phyloP scores from a whole-genome alignment of 1,284 basidiomycete species.

The Microbotryum scabiosae region DNA sequence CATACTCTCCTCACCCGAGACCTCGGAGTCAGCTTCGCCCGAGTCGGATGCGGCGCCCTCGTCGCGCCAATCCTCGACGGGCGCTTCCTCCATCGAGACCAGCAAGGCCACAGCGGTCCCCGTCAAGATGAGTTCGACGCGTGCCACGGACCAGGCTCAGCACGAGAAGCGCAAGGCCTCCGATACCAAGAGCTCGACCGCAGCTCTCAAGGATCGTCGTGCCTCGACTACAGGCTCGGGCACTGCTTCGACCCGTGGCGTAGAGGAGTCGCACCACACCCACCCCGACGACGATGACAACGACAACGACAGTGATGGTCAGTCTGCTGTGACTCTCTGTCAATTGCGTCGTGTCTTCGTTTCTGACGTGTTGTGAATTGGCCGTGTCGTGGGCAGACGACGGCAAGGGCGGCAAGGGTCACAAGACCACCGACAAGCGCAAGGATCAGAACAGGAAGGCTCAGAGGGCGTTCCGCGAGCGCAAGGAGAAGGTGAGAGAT shows the following conservation, averaged over 20 bases:
- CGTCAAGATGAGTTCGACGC: not conserved
- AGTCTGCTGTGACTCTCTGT: not conserved
- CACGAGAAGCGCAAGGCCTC: slow-evolving; percentile 1
- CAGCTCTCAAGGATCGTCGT: slow-evolving; percentile 5
- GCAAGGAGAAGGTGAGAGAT: slow-evolving; percentile 31
- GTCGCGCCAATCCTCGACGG: not conserved
- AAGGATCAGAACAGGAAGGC: slow-evolving; percentile 32
- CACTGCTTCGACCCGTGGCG: not conserved
- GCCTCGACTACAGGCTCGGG: not conserved
- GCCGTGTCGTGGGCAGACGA: not conserved
- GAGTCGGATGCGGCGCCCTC: not conserved
- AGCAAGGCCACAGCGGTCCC: not conserved
- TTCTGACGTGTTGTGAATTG: not conserved
- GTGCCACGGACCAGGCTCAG: not conserved
- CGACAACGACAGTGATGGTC: not conserved
- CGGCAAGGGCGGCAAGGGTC: slow-evolving; percentile 9
- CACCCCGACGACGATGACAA: slow-evolving; percentile 1
- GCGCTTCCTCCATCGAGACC: not conserved
- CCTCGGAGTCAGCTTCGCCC: not conserved
- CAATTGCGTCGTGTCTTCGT: not conserved
- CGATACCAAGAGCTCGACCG: not conserved
- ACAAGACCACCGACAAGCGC: slow-evolving; percentile 25
- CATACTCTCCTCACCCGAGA: not conserved
- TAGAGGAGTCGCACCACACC: not conserved
- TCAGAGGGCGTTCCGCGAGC: slow-evolving; percentile 32